These are phyloP conservation scores for Baudoinia panamericana DNA, from an alignment of 495 filamentous ascomycete species.

Conservation along the genomic window DNA sequence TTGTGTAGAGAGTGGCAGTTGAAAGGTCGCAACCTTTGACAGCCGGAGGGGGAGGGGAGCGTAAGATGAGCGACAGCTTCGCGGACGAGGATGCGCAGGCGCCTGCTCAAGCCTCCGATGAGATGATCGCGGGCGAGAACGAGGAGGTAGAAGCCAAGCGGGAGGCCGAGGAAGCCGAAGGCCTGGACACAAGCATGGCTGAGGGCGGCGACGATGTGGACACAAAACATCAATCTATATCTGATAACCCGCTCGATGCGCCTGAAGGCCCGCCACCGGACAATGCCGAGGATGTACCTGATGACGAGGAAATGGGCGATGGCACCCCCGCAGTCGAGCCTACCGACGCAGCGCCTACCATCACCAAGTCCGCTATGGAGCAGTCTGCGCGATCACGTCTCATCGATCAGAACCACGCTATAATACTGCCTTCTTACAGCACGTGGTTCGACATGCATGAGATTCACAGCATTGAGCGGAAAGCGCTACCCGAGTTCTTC, in stretches of 20 bases:
- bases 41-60: background rate
- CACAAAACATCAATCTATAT: slow-evolving; percentile 34
- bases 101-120: slow-evolving; percentile 16
- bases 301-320: slow-evolving; percentile 74
- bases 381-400: slow-evolving; percentile 78
- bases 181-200: slow-evolving; percentile 17
- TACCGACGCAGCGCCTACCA: slow-evolving; percentile 32
- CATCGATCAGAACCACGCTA: slow-evolving; percentile 79
- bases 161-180: slow-evolving; percentile 3
- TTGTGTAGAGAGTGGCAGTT: no score
- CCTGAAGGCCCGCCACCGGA: slow-evolving; percentile 62
- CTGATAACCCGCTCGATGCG: slow-evolving; percentile 78
- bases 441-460: slow-evolving; percentile 97
- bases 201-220: slow-evolving; percentile 24
- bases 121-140: slow-evolving; percentile 15
- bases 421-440: slow-evolving; percentile 91
- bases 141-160: slow-evolving; percentile 13
- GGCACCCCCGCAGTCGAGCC: slow-evolving; percentile 21
- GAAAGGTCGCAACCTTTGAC: no score
- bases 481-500: slow-evolving; percentile 92
- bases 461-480: slow-evolving; percentile 77
- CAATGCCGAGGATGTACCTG: slow-evolving; percentile 39
- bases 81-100: slow-evolving; percentile 16
- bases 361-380: slow-evolving; percentile 62
- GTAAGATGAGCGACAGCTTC: slow-evolving; percentile 16